phyloP scores from a whole-genome alignment of 2,329 filamentous ascomycete genomes.

The Pseudogymnoascus sp. region DNA sequence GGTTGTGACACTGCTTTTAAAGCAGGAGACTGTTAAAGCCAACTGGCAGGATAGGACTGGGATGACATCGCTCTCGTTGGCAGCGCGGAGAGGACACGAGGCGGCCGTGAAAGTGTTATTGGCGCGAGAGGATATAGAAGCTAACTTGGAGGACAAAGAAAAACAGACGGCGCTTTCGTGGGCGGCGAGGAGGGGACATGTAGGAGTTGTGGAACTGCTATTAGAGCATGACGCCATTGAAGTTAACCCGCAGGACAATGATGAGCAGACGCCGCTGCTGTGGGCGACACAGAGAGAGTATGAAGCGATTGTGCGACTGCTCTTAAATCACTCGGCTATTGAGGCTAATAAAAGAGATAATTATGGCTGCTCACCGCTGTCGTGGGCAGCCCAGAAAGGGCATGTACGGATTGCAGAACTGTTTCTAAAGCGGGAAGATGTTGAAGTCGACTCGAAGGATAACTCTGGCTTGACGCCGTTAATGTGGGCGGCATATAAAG shows the following conservation, averaged over 20 bases:
- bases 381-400: neutral
- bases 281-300: neutral
- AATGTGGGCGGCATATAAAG: neutral
- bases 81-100: neutral
- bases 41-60: neutral
- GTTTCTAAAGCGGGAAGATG: neutral
- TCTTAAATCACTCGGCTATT: neutral
- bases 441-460: neutral
- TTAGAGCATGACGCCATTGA: neutral
- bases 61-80: neutral
- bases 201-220: conserved; percentile 17
- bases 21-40: neutral
- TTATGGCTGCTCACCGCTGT: neutral
- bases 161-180: conserved; percentile 22
- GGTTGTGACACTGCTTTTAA: neutral
- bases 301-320: neutral
- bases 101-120: neutral
- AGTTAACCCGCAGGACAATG: neutral
- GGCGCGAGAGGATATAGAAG: neutral
- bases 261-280: neutral
- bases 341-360: neutral
- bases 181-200: conserved; percentile 21
- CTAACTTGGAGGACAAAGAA: conserved; percentile 7
- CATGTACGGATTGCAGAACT: neutral
- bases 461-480: neutral